Conservation (phyloP, 805 yeast genomes). For the Hanseniaspora meyeri region DNA sequence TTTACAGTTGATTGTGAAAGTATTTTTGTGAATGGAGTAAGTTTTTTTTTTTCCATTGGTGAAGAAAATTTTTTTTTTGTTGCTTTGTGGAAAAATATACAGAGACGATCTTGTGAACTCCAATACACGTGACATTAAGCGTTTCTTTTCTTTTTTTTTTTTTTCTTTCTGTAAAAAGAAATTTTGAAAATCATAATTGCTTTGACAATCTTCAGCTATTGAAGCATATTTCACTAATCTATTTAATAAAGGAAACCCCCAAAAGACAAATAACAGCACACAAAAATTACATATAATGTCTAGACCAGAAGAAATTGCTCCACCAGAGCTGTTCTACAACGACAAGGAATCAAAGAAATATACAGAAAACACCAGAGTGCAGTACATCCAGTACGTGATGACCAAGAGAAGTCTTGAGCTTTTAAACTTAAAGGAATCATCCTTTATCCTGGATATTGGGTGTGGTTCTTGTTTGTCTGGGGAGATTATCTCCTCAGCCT, state of each 20-base stretch:
- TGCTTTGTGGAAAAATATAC: too few relatives aligned
- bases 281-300: constrained; percentile 44
- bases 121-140: neutral
- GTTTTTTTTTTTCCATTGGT: too few relatives aligned
- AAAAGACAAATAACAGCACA: neutral
- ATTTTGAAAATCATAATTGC: too few relatives aligned
- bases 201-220: too few relatives aligned
- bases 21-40: too few relatives aligned
- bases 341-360: constrained; percentile 82
- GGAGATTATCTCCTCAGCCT: constrained; percentile 48
- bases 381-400: constrained; percentile 97
- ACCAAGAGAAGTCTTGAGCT: constrained; percentile 85
- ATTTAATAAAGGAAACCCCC: too few relatives aligned
- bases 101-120: too few relatives aligned
- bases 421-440: constrained; percentile 53
- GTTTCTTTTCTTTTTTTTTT: constrained; percentile 1
- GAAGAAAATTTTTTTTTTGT: too few relatives aligned
- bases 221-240: too few relatives aligned
- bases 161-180: too few relatives aligned
- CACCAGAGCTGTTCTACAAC: constrained; percentile 90
- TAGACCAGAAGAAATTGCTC: constrained; percentile 92
- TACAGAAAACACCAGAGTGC: constrained; percentile 89
- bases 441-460: constrained; percentile 78
- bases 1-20: neutral
- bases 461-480: constrained; percentile 97